phyloP scores from a whole-genome alignment of 2,329 filamentous ascomycete genomes.

The Neobulgaria alba region DNA sequence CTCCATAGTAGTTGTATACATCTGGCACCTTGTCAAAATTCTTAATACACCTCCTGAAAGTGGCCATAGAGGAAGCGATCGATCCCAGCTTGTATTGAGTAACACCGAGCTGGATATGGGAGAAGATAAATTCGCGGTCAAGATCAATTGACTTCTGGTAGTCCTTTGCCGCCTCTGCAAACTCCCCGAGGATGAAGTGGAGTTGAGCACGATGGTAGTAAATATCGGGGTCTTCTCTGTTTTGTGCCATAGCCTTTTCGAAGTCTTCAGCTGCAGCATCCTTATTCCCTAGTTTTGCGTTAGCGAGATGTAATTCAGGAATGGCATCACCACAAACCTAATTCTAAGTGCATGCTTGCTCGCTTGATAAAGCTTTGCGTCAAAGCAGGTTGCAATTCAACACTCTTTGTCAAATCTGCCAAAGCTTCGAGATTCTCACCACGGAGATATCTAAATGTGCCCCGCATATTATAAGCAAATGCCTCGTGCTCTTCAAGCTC shows the following conservation, averaged over 20 bases:
- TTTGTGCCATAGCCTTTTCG: conserved; percentile 72
- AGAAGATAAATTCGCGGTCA: conserved; percentile 95
- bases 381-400: conserved; percentile 78
- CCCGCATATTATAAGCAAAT: conserved; percentile 91
- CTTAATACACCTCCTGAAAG: conserved; percentile 95
- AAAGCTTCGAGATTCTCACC: conserved; percentile 81
- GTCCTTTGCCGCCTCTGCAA: conserved; percentile 88
- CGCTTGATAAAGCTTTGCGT: conserved; percentile 99
- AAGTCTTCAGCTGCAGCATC: conserved; percentile 86
- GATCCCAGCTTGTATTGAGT: conserved; percentile 99
- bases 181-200: conserved; percentile 94
- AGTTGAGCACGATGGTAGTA: conserved; percentile 98
- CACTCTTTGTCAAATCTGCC: conserved; percentile 81
- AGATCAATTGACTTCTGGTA: conserved; percentile 99
- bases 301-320: conserved; percentile 19
- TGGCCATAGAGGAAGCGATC: conserved; percentile 95
- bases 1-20: conserved; percentile 99
- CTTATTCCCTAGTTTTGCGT: conserved; percentile 54
- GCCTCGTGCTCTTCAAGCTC: conserved; percentile 78
- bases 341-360: conserved; percentile 93
- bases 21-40: conserved; percentile 95
- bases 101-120: conserved; percentile 96
- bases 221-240: conserved; percentile 86
- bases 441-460: conserved; percentile 87
- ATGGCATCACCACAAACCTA: conserved; percentile 47